Evolutionary conservation across 805 yeast species (phyloP), one percentile per base, ranked within the genome.

Genomic region (Nakazawaea wyomingensis): DNA sequence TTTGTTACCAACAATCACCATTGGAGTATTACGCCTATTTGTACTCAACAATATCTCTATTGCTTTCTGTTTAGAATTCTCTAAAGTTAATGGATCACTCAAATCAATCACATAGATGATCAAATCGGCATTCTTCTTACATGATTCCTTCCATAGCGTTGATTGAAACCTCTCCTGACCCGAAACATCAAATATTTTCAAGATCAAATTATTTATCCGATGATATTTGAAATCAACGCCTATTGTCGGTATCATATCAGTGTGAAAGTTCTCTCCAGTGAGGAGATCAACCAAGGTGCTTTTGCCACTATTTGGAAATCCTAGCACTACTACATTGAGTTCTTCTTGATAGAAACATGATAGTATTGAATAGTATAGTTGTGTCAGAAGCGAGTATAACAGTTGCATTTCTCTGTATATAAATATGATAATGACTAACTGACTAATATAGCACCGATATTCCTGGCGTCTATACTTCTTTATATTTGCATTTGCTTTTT

Each of bases 261-360:
- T 27, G 16, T 38, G 36, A 20, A 42, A 47, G 3, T 13, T 20
- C 4, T 37, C 16, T 8, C 50, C 50, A 16, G 14, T 30, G 6
- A 60, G 38, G 3, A 42, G 32, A n/a, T 50, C 41, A n/a, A 53
- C 48, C 5, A 59, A 49, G 30, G 56, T 54, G 7, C 56, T 54
- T 45, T 62, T 62, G 2, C 66, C 66, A 3, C 64, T 43, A 43
- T 54, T 55, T 10, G 49, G 51, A 11, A 59, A 48, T 10, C 66
- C 66, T n/a, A 62, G 31, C 11, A 62, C 43, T 3, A 54, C 47
- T 5, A 58, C 42, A 20, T 55, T 54, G 37, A 59, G 39, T 41
- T 58, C 38, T n/a, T 35, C 34, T 20, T 26, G 36, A 13, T 22
- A 34, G 20, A 44, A 39, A 19, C 40, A 30, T n/a, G 35, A 18